Evolutionary conservation across 1,284 basidiomycete species (phyloP).

Genomic region (Melampsora larici-populina): DNA sequence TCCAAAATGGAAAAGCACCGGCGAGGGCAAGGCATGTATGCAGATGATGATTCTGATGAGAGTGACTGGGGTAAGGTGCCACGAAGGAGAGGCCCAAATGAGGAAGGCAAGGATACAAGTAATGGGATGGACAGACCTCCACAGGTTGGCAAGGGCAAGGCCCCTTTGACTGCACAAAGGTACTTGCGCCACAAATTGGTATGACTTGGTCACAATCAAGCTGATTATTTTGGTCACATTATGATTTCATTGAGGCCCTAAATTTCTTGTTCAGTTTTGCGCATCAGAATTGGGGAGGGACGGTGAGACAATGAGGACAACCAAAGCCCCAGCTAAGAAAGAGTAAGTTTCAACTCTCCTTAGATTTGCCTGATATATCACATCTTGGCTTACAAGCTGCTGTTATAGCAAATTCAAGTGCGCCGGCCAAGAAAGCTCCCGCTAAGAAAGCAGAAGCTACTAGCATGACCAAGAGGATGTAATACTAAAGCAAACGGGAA

Average conservation of each 20-base stretch:
- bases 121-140: neutral
- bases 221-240: neutral
- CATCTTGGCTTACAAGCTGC: neutral
- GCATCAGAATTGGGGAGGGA: neutral
- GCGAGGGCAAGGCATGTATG: conserved; percentile 38
- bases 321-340: conserved; percentile 49
- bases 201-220: neutral
- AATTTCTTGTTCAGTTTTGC: neutral
- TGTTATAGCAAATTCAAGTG: neutral
- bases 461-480: neutral
- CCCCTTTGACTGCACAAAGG: neutral
- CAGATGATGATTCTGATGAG: conserved; percentile 47
- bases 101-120: conserved; percentile 9
- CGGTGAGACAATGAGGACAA: conserved; percentile 53
- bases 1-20: conserved; percentile 44
- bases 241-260: conserved; percentile 3
- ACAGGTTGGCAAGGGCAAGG: neutral
- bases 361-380: neutral
- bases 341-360: conserved; percentile 29
- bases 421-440: conserved; percentile 22
- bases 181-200: neutral
- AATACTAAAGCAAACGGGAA: neutral
- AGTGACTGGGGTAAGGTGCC: conserved; percentile 46
- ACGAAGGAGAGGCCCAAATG: conserved; percentile 4
- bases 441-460: conserved; percentile 29